Base-by-base conservation (phyloP, 2,329 filamentous ascomycete species). In the Monilinia fructicola region DNA sequence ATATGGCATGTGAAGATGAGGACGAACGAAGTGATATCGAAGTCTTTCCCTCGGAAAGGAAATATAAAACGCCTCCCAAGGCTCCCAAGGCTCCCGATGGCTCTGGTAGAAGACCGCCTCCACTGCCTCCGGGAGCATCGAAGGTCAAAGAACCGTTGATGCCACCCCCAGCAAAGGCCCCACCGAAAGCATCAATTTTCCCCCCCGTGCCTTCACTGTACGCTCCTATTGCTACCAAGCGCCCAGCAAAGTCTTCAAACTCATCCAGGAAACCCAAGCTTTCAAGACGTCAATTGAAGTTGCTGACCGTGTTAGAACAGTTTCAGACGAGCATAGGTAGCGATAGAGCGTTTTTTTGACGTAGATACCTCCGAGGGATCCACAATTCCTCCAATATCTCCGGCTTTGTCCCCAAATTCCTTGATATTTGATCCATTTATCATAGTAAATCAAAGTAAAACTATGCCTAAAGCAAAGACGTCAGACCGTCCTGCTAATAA, bases 1-100 rank as follows among this genome's bases (percentile, higher is more conserved):
- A 66, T n/a, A 66, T 60, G 56, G 18, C 21, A 9, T 28, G 14
- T 26, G 38, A 14, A 3, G 40, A 46, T 6, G 56, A 40, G 21
- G 64, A 66, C 28, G 58, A 46, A 21, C 53, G 62, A 48, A 65
- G 53, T 58, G 62, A 65, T 46, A 50, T 14, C 11, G 62, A 65
- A 18, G 23, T 16, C 28, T 11, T 48, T 50, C 62, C 53, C 23
- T 23, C 2, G 4, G 23, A 28, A 6, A 63, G 16, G 46, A 54
- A 40, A 48, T 14, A 21, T 12, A 60, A 38, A 48, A 5, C 18
- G n/a, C 6, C 23, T 6, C 7, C 35, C 16, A 63, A 54, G 23
- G 14, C 48, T n/a, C 31, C n/a, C 21, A 7, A 21, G 21, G 21
- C 5, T 14, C 42, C 42, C 21, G 10, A 26, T 16, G 28, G 11